Evolutionary conservation across 2,329 filamentous ascomycete species (phyloP).

Genomic region (Alternaria arborescens): DNA sequence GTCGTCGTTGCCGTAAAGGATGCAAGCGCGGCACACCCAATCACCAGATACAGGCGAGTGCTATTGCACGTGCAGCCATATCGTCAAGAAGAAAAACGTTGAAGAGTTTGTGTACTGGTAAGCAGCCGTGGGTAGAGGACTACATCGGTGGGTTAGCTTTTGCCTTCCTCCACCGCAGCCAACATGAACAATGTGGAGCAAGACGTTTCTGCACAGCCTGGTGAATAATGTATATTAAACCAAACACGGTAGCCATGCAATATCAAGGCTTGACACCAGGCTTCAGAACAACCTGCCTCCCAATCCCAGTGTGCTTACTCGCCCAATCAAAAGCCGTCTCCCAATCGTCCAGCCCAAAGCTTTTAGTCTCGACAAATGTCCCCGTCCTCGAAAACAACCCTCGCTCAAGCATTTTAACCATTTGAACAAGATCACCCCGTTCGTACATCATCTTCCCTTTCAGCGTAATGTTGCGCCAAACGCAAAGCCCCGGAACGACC

Average conservation of each 20-base stretch:
- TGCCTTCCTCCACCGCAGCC: background rate
- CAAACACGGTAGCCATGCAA: background rate
- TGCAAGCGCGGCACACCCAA: background rate
- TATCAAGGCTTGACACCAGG: background rate
- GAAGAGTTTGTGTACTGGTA: background rate
- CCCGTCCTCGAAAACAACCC: no score
- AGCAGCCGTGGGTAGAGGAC: background rate
- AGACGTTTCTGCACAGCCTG: background rate
- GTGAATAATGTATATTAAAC: rapidly evolving
- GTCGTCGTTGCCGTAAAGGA: background rate
- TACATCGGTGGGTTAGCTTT: background rate
- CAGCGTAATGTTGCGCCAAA: no score
- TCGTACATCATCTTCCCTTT: no score
- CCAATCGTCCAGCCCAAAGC: no score
- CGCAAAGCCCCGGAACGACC: no score
- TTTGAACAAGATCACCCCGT: no score
- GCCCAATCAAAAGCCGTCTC: no score
- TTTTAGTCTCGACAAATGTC: no score
- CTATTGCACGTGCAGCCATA: background rate
- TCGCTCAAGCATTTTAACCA: no score
- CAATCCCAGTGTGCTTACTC: no score
- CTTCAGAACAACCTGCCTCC: background rate
- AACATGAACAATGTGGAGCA: background rate
- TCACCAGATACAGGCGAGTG: background rate
- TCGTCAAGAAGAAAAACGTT: background rate